These are phyloP conservation scores for Collybia mongolica DNA, from an alignment of 768 basidiomycete species.

Conservation along the genomic window DNA sequence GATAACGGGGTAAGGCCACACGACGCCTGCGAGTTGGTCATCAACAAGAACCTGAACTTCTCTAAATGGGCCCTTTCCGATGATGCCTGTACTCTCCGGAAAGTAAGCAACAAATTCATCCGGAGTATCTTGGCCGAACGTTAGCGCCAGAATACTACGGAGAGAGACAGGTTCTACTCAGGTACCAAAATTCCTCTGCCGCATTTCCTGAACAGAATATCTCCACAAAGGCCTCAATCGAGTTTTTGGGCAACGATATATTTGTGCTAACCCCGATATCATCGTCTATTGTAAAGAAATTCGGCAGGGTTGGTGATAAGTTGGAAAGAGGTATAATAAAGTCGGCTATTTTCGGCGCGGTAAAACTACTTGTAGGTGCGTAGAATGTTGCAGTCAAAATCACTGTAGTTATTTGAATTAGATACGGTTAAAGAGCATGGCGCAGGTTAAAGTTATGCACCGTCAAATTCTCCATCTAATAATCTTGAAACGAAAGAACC, in stretches of 20 bases:
- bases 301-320: constrained; percentile 44
- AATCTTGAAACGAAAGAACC: constrained; percentile 11
- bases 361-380: constrained; percentile 40
- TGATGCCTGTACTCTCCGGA: constrained; percentile 41
- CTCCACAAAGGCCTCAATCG: constrained; percentile 56
- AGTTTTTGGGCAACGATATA: constrained; percentile 50
- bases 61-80: constrained; percentile 54
- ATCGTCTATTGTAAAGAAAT: constrained; percentile 27
- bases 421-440: background rate
- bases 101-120: constrained; percentile 48
- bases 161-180: constrained; percentile 22
- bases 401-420: constrained; percentile 27
- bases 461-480: constrained; percentile 26
- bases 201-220: constrained; percentile 59
- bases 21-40: constrained; percentile 45
- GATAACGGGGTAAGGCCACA: constrained; percentile 55
- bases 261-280: constrained; percentile 32
- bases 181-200: constrained; percentile 63
- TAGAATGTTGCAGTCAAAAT: constrained; percentile 58
- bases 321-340: constrained; percentile 60
- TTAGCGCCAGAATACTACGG: background rate
- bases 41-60: constrained; percentile 63
- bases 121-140: constrained; percentile 44
- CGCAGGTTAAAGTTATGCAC: constrained; percentile 8
- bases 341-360: constrained; percentile 46